Conservation (phyloP, 768 basidiomycete species). For the Gyrodon lividus region DNA sequence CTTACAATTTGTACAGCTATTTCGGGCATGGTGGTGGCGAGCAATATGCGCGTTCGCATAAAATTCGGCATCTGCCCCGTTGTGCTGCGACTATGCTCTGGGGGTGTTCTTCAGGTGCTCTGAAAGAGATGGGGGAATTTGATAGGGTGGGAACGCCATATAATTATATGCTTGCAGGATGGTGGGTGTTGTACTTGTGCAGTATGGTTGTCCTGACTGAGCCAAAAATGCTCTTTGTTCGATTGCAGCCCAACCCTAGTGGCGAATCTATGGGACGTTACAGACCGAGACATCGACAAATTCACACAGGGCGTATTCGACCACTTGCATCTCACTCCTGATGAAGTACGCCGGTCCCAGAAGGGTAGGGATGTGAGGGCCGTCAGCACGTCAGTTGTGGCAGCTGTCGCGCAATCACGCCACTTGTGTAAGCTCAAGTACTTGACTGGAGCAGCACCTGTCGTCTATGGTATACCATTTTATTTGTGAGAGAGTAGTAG, state of each 20-base stretch:
- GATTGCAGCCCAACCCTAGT: conserved; percentile 78
- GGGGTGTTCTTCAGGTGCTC: conserved; percentile 94
- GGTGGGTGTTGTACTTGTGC: conserved; percentile 53
- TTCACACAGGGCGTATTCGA: conserved; percentile 84
- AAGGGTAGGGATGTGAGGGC: not conserved
- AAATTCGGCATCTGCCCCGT: conserved; percentile 73
- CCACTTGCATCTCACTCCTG: conserved; percentile 52
- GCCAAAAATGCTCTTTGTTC: not conserved
- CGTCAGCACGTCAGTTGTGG: conserved; percentile 49
- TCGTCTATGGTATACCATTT: conserved; percentile 95
- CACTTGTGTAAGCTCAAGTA: conserved; percentile 87
- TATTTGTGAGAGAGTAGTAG: conserved; percentile 49
- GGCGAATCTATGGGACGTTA: conserved; percentile 98
- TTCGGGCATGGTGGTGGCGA: conserved; percentile 97
- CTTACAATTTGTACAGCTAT: conserved; percentile 54
- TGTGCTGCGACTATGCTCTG: conserved; percentile 97
- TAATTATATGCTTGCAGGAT: conserved; percentile 96
- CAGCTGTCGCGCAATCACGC: conserved; percentile 78
- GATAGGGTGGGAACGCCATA: conserved; percentile 90
- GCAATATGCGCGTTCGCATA: conserved; percentile 88
- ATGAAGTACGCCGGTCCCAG: conserved; percentile 12
- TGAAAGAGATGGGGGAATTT: conserved; percentile 92
- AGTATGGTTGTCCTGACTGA: not conserved
- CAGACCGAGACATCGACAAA: conserved; percentile 95
- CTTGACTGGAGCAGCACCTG: conserved; percentile 91